These are phyloP conservation scores for Royoungia palumana DNA, from an alignment of 768 basidiomycete genomes.

Conservation along the genomic window DNA sequence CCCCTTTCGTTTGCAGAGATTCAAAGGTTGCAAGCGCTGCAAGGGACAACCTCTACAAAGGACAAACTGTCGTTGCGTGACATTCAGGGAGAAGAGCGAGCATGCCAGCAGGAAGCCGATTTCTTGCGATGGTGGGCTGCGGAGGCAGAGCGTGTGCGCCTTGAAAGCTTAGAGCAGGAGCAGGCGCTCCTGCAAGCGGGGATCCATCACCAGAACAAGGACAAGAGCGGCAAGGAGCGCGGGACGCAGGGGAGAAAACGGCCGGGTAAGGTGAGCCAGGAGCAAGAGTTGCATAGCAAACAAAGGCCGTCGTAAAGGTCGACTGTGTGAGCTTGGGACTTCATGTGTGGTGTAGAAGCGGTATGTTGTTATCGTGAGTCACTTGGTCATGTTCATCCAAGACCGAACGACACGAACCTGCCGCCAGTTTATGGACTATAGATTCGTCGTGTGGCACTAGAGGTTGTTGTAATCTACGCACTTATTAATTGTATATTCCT, in stretches of 20 bases:
- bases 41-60: slow-evolving; percentile 38
- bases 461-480: too few species aligned
- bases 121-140: slow-evolving; percentile 89
- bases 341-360: too few species aligned
- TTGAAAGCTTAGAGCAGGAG: slow-evolving; percentile 38
- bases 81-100: slow-evolving; percentile 83
- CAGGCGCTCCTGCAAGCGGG: neutral
- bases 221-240: slow-evolving; percentile 2
- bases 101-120: slow-evolving; percentile 63
- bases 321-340: too few species aligned
- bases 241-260: neutral
- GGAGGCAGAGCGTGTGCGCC: slow-evolving; percentile 70
- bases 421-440: too few species aligned
- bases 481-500: too few species aligned
- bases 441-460: too few species aligned
- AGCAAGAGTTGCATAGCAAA: slow-evolving; percentile 1
- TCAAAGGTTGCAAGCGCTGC: slow-evolving; percentile 70
- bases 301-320: neutral
- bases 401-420: too few species aligned
- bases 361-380: too few species aligned
- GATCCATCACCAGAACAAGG: neutral
- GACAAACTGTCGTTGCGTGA: slow-evolving; percentile 67
- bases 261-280: neutral
- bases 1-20: slow-evolving; percentile 76
- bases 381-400: too few species aligned